These are phyloP conservation scores for Gymnopilus junonius DNA, from an alignment of 768 basidiomycete species.

Conservation along the genomic window DNA sequence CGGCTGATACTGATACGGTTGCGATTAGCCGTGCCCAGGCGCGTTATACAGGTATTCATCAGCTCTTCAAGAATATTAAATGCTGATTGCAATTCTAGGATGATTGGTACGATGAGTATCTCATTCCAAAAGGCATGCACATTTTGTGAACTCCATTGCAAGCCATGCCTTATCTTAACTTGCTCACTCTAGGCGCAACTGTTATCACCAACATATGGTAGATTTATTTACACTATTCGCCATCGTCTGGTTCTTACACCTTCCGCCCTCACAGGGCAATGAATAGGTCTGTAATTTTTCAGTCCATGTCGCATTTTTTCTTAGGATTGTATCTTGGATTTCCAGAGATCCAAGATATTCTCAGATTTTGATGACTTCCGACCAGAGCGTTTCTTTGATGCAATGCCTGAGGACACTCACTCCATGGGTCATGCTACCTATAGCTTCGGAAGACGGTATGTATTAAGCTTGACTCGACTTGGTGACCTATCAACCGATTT, in stretches of 20 bases:
- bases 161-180: not conserved
- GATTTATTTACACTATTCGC: no score
- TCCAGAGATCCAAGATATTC: constrained; percentile 7
- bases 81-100: not conserved
- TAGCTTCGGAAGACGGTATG: constrained; percentile 28
- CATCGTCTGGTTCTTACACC: not conserved
- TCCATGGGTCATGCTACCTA: constrained; percentile 27
- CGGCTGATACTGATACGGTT: not conserved
- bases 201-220: constrained; percentile 2
- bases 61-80: not conserved
- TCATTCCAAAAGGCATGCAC: constrained; percentile 42
- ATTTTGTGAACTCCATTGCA: not conserved
- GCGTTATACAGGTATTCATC: not conserved
- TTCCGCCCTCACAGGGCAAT: not conserved
- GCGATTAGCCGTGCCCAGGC: not conserved
- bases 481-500: not conserved
- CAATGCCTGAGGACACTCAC: not conserved
- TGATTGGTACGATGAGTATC: constrained; percentile 41
- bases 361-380: constrained; percentile 6
- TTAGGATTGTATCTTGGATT: not conserved
- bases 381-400: constrained; percentile 11
- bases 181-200: not conserved
- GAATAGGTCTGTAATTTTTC: constrained; percentile 5
- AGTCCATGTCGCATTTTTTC: not conserved
- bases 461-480: not conserved